Evolutionary conservation across 345 rosid genomes (phyloP).

Genomic region (Erodium maritimum): DNA sequence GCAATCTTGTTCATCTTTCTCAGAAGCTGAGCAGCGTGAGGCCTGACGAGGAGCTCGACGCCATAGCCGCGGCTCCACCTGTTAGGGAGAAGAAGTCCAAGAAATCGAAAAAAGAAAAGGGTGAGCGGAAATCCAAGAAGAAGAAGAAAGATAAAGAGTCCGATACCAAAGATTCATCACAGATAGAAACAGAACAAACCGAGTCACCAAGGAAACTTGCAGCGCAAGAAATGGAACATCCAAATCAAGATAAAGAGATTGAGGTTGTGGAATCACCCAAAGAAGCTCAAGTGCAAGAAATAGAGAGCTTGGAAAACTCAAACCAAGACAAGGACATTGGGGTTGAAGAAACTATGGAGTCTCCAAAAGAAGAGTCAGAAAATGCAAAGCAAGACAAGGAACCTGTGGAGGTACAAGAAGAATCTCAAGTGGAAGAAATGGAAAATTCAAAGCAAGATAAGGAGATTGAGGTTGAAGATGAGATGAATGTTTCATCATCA

Average conservation of each 20-base stretch:
- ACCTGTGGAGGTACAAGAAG: not conserved
- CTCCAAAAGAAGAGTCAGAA: too few relatives aligned
- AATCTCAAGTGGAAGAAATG: conserved; percentile 16
- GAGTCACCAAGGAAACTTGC: not conserved
- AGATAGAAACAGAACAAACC: not conserved
- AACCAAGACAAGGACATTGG: too few relatives aligned
- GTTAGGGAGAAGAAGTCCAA: not conserved
- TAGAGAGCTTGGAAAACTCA: too few relatives aligned
- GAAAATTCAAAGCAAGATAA: not conserved
- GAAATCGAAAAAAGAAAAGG: not conserved
- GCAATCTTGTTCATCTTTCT: conserved; percentile 38
- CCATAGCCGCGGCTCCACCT: not conserved
- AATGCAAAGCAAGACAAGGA: too few relatives aligned
- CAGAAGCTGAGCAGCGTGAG: conserved; percentile 27
- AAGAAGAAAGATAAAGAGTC: not conserved
- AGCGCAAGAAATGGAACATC: not conserved
- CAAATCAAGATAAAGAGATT: not conserved
- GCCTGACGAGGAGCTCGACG: conserved; percentile 17
- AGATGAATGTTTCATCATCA: too few relatives aligned
- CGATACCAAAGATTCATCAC: not conserved
- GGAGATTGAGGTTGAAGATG: not conserved
- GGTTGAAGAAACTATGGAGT: too few relatives aligned
- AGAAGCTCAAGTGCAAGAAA: conserved; percentile 8
- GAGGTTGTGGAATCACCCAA: not conserved
- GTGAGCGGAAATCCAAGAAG: not conserved